Percentiles rank a stretch among this genome's conserved stretches.
phyloP scores from a whole-genome alignment of 139 green algal genomes.

The Chlorella ohadii region DNA sequence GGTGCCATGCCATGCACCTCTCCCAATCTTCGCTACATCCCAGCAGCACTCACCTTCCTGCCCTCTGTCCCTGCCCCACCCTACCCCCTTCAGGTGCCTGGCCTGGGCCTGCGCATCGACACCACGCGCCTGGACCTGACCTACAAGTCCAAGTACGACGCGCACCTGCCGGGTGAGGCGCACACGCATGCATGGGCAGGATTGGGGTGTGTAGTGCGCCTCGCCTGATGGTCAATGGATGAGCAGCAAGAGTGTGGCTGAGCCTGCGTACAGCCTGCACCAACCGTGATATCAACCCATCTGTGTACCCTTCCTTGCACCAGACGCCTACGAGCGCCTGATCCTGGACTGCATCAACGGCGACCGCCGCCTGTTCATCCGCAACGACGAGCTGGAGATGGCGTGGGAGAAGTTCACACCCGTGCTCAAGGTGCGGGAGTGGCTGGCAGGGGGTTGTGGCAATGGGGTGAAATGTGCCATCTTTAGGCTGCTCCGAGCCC shows the following conservation, averaged over 20 bases:
- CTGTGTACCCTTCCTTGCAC: slow-evolving; percentile 28
- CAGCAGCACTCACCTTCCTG: not conserved
- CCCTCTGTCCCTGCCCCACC: not conserved
- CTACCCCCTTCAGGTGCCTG: slow-evolving; percentile 62
- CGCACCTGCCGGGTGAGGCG: slow-evolving; percentile 46
- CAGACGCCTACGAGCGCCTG: slow-evolving; percentile 98
- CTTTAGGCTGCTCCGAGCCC: no score
- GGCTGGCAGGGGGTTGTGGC: no score
- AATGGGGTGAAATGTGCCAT: no score
- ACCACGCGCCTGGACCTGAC: slow-evolving; percentile 92
- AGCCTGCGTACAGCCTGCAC: not conserved
- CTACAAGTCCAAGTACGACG: slow-evolving; percentile 76
- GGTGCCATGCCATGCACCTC: no score
- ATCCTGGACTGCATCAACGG: slow-evolving; percentile 98
- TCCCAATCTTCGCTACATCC: no score
- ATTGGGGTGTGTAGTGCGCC: no score
- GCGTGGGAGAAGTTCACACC: slow-evolving; percentile 98
- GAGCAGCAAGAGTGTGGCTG: not conserved
- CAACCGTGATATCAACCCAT: no score
- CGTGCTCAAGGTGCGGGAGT: slow-evolving; percentile 68
- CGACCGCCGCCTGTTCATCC: slow-evolving; percentile 87
- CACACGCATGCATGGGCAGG: no score
- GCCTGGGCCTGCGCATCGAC: slow-evolving; percentile 93
- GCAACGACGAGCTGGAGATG: slow-evolving; percentile 95
- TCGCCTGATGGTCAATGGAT: no score